Evolutionary conservation across 2,329 filamentous ascomycete genomes (phyloP), one percentile per base, ranked within the genome.

Genomic region (Furcasterigmium sp.): DNA sequence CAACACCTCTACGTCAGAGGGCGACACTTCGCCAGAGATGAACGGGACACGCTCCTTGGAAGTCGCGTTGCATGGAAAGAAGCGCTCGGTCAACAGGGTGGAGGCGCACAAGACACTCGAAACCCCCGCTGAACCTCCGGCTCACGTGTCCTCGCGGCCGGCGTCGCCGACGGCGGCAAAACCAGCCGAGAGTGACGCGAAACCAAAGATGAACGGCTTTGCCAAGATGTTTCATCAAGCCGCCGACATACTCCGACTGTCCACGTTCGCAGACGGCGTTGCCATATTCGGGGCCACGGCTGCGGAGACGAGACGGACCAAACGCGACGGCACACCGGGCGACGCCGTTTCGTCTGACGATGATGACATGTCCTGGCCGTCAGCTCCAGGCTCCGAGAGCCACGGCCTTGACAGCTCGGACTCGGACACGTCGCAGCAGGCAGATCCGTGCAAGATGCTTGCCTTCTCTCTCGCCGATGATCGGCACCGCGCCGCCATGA

Each of bases 261-360:
- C 59, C 0, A 60, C 59, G 0, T 46, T 59, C 9, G 59, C 59
- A 0, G 59, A 62, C 20, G 59, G 59, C 1, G 59, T 59, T 5
- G 56, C 57, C 7, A 41, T 62, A 11, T 57, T 59, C 18, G 59
- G 57, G 3, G 54, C 59, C 4, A 56, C 59, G 2, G 50, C 59
- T 2, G 51, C 45, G 4, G 45, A 52, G 8, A 37, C 42, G 14
- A 43, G 34, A 10, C 47, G 41, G 4, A 25, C 44, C 6, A 39
- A 15, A 37, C 21, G 32, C n/a, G 15, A 39, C n/a, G 40, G 46
- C 29, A n/a, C n/a, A n/a, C n/a, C n/a, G n/a, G 28, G 49, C 20
- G 39, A 29, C 3, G 10, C 46, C 19, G 4, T 21, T 1, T 35
- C 39, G 8, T 49, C 42, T 2, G 49, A 53, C 7, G 53, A 53